Conservation (phyloP, 352 stramenopile genomes). For the Pythium folliculosum region DNA sequence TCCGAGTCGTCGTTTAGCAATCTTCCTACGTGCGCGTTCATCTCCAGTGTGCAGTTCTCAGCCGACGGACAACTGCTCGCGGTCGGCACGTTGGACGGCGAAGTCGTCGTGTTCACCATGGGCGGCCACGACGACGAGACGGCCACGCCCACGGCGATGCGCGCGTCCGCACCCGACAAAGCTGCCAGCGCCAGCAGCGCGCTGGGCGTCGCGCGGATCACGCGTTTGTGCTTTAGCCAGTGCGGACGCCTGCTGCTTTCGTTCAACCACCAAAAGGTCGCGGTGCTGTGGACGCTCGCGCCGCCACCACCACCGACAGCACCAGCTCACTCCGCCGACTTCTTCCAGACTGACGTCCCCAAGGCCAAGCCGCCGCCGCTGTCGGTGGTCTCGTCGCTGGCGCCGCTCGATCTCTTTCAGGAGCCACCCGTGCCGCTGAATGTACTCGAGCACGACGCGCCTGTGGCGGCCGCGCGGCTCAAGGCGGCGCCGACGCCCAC, state of each 20-base stretch:
- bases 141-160: background rate
- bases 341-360: conserved; percentile 31
- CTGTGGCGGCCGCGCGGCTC: conserved; percentile 6
- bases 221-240: conserved; percentile 28
- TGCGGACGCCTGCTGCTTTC: conserved; percentile 22
- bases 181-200: conserved; percentile 6
- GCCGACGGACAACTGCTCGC: conserved; percentile 29
- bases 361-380: conserved; percentile 45
- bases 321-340: conserved; percentile 38
- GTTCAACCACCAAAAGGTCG: conserved; percentile 31
- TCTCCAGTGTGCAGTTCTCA: conserved; percentile 41
- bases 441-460: conserved; percentile 22
- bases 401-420: conserved; percentile 24
- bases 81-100: conserved; percentile 35
- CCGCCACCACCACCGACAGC: background rate
- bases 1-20: conserved; percentile 13
- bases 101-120: conserved; percentile 13
- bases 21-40: conserved; percentile 24
- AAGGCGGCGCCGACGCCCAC: background rate
- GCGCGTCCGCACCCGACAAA: background rate
- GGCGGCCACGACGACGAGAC: background rate
- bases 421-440: conserved; percentile 26
- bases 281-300: conserved; percentile 32
- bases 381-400: conserved; percentile 31
- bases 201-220: conserved; percentile 27